Conservation (phyloP, 768 basidiomycete genomes). For the Gloeostereum incarnatum region DNA sequence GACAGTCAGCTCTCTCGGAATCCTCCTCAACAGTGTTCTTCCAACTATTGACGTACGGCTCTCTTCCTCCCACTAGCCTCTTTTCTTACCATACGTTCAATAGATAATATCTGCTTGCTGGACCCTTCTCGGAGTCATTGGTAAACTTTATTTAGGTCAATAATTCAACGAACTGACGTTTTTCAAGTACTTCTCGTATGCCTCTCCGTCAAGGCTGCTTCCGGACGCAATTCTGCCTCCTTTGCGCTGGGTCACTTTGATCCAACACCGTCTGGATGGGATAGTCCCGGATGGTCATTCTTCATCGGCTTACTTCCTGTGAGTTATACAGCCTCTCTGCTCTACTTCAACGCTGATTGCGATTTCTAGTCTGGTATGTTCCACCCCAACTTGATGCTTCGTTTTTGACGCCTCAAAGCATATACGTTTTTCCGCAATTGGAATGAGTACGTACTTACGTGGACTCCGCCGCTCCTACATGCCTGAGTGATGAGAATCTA, state of each 20-base stretch:
- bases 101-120: conserved; percentile 53
- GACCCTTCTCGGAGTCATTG: conserved; percentile 49
- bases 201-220: conserved; percentile 46
- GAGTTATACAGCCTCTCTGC: conserved; percentile 12
- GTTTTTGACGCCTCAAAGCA: conserved; percentile 20
- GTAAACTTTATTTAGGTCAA: conserved; percentile 15
- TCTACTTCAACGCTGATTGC: conserved; percentile 1
- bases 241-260: conserved; percentile 55
- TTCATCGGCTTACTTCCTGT: conserved; percentile 57
- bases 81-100: conserved; percentile 4
- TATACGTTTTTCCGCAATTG: conserved; percentile 52
- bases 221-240: conserved; percentile 41
- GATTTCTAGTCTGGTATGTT: conserved; percentile 21
- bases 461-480: neutral
- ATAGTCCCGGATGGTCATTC: conserved; percentile 58
- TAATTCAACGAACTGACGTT: conserved; percentile 1
- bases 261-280: conserved; percentile 58
- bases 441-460: conserved; percentile 45
- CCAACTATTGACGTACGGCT: neutral
- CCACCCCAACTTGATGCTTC: neutral
- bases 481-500: conserved; percentile 10
- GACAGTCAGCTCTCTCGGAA: conserved; percentile 37
- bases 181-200: conserved; percentile 45
- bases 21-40: conserved; percentile 38
- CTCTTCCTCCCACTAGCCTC: neutral